phyloP scores from a whole-genome alignment of 2,329 filamentous ascomycete species.

The Fusarium compactum region DNA sequence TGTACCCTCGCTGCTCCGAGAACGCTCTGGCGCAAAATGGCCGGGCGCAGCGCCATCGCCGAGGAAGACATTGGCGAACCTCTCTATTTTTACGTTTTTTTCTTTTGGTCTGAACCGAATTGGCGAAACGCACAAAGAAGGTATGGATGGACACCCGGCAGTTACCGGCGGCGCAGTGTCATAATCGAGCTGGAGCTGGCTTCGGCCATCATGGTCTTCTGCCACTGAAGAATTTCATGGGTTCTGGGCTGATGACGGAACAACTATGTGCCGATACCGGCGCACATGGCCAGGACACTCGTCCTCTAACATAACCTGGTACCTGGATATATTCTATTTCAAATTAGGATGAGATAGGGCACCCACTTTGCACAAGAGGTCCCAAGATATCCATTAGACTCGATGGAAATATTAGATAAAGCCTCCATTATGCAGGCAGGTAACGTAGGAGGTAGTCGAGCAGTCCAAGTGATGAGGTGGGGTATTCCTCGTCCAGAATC shows the following conservation, averaged over 20 bases:
- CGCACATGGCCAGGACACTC: not conserved
- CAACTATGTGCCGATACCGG: slow-evolving; percentile 33
- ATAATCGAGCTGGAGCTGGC: slow-evolving; percentile 42
- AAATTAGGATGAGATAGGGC: not conserved
- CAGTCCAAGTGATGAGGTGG: slow-evolving; percentile 10
- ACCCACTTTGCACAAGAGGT: not conserved
- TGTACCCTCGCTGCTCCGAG: slow-evolving; percentile 40
- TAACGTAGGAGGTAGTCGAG: not conserved
- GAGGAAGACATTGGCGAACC: slow-evolving; percentile 35
- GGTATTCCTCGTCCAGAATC: fast-evolving
- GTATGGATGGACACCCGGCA: slow-evolving; percentile 24
- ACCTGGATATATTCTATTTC: not conserved
- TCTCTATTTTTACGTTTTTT: not conserved
- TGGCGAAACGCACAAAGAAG: slow-evolving; percentile 1
- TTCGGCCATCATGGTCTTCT: slow-evolving; percentile 7
- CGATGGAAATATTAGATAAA: not conserved
- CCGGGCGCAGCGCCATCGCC: slow-evolving; percentile 40
- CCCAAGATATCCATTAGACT: not conserved
- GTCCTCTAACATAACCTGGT: not conserved
- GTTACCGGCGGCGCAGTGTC: slow-evolving; percentile 45
- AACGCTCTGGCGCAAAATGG: slow-evolving; percentile 37
- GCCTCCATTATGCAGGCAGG: not conserved
- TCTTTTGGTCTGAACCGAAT: not conserved
- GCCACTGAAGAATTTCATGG: slow-evolving; percentile 44
- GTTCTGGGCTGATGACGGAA: slow-evolving; percentile 41